A percentile compares a stretch with the other conserved stretches of the same genome.
Conservation (phyloP, 208 protist species). For the Kentomonas sorsogonicus region DNA sequence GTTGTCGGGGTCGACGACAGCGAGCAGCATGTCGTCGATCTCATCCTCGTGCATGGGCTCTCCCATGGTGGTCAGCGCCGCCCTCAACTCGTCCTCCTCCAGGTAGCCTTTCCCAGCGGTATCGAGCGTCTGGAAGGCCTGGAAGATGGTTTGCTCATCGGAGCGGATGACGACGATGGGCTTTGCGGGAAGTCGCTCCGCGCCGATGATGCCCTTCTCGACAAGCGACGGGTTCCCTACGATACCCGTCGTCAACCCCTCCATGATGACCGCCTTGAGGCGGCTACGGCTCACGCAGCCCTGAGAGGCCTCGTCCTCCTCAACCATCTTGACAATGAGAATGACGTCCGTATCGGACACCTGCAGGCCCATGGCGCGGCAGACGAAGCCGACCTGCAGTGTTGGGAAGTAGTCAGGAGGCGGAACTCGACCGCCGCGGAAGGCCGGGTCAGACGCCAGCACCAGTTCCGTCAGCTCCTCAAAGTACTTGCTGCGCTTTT, state of each 20-base stretch:
- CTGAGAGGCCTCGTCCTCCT: slow-evolving; percentile 51
- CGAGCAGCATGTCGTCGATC: slow-evolving; percentile 71
- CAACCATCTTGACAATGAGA: slow-evolving; percentile 59
- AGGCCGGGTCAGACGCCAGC: slow-evolving; percentile 12
- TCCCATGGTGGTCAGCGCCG: slow-evolving; percentile 36
- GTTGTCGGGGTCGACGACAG: slow-evolving; percentile 66
- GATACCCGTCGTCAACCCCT: slow-evolving; percentile 71
- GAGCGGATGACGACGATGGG: slow-evolving; percentile 45
- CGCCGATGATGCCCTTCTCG: slow-evolving; percentile 10
- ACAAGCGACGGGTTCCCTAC: slow-evolving; percentile 37
- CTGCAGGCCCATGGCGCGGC: slow-evolving; percentile 83
- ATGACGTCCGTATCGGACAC: slow-evolving; percentile 52
- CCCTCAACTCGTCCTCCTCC: slow-evolving; percentile 49
- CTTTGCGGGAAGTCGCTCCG: background rate
- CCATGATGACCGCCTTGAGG: slow-evolving; percentile 53
- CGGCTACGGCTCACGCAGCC: slow-evolving; percentile 47
- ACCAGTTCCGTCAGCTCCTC: slow-evolving; percentile 29
- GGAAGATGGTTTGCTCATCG: slow-evolving; percentile 50
- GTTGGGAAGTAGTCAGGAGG: slow-evolving; percentile 48
- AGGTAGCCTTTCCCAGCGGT: slow-evolving; percentile 58
- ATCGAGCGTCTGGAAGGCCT: slow-evolving; percentile 72
- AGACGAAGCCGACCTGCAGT: slow-evolving; percentile 68
- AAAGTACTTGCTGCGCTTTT: slow-evolving; percentile 20
- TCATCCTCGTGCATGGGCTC: slow-evolving; percentile 76
- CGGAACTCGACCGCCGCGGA: background rate